Evolutionary conservation across 129 eudicot species (phyloP), one percentile per base, ranked within the genome.

Genomic region (Flaveria brownii): DNA sequence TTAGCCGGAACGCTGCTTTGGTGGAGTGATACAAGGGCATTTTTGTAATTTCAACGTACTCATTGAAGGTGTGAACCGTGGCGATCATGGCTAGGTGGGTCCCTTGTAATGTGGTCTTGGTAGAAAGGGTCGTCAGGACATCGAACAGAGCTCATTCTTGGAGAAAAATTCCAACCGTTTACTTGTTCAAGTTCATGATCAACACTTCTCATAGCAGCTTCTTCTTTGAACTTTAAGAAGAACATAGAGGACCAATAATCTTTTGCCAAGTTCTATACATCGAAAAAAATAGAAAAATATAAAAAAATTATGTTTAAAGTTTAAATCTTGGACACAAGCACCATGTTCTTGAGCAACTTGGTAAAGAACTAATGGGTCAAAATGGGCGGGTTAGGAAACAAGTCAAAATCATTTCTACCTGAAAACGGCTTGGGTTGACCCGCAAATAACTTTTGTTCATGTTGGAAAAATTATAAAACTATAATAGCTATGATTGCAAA

Each of bases 71-170:
- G 55, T 13, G 70, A 59, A 71, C 74, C 84, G 65, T 71, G 69
- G 25, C 41, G 49, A 76, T 51, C 61, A 36, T 17, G 72, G 71
- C 30, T 69, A 51, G 85, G 23, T 5, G 69, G 70, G 51, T 78
- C 82, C 64, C 73, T 83, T 62, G 85, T 17, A 39, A 72, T 78
- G 43, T 87, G 88, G 25, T 92, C 88, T 68, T 89, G 96, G 85
- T 87, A 93, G 82, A 92, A 92, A 71, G 97, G 97, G 66, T 92
- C 91, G 52, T 92, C 97, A 0, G 86, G 83, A 72, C 92, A 88
- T 46, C 82, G 96, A 33, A 92, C 93, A 7, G 88, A 84, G 76
- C 97, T 92, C 77, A 92, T 70, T 52, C 97, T 84, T 61, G 90
- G 93, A 61, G 97, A 85, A 84, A 75, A 86, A 30, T 84, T 82